Evolutionary conservation across 192 early-diverging fungal genomes (phyloP).

Genomic region (Coemansia sp.): DNA sequence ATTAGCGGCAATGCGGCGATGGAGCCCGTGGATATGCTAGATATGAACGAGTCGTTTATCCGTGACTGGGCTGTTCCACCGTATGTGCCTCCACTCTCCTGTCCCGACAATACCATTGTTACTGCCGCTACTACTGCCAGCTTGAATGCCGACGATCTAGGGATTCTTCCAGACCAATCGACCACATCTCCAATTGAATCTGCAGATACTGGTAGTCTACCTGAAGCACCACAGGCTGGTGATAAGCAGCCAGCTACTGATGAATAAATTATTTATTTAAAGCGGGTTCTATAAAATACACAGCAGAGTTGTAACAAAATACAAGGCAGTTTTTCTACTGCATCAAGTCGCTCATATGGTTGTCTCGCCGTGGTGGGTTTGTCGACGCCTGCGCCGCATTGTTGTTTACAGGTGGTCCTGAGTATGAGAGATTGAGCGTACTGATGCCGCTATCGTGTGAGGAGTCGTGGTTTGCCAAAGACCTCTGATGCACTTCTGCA

Average conservation of each 20-base stretch:
- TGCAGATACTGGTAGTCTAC: too few species aligned
- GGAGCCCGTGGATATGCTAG: conserved; percentile 45
- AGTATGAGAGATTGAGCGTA: conserved; percentile 4
- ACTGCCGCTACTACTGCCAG: not conserved
- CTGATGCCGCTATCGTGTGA: not conserved
- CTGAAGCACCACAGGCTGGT: too few species aligned
- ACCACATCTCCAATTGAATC: too few species aligned
- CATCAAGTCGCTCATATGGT: conserved; percentile 1
- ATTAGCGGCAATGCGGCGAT: not conserved
- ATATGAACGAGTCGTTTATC: conserved; percentile 49
- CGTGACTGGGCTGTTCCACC: conserved; percentile 48
- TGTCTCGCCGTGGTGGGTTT: not conserved
- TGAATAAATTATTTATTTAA: too few species aligned
- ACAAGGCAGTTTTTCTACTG: not conserved
- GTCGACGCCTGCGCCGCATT: conserved; percentile 2
- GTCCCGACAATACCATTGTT: too few species aligned
- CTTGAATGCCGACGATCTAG: not conserved
- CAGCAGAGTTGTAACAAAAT: not conserved
- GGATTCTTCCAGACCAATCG: too few species aligned
- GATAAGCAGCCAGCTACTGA: not conserved
- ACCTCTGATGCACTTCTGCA: not conserved
- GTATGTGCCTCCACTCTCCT: conserved; percentile 12
- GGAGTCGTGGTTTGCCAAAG: not conserved
- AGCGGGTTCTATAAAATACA: not conserved
- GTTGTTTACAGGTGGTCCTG: not conserved